Evolutionary conservation across 805 yeast species (phyloP).

Genomic region (Metschnikowia noctiluminum): DNA sequence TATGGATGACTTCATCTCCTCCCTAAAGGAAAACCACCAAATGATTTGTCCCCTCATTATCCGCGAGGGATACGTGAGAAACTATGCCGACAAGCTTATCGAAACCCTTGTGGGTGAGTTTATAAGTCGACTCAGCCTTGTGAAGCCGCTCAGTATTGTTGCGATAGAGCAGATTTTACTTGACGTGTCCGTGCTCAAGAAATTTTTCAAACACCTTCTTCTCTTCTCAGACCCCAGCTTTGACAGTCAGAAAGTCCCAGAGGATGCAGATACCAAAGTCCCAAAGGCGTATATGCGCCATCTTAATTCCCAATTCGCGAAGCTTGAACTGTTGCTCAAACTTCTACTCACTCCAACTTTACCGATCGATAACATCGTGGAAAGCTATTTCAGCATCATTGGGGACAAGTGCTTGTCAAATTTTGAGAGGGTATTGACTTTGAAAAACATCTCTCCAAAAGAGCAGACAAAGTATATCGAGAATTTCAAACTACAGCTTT

Average conservation of each 20-base stretch:
- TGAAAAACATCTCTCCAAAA: conserved; percentile 50
- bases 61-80: conserved; percentile 67
- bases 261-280: conserved; percentile 16
- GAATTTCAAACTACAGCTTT: conserved; percentile 34
- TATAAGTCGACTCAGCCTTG: conserved; percentile 51
- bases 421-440: conserved; percentile 58
- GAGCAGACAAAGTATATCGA: conserved; percentile 33
- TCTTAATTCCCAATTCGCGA: conserved; percentile 39
- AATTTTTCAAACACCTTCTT: conserved; percentile 47
- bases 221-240: conserved; percentile 37
- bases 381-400: conserved; percentile 61
- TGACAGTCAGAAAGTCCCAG: conserved; percentile 19
- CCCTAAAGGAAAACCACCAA: conserved; percentile 44
- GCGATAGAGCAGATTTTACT: conserved; percentile 68
- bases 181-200: conserved; percentile 66
- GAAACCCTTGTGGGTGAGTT: conserved; percentile 60
- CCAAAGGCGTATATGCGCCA: conserved; percentile 37
- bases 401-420: conserved; percentile 63
- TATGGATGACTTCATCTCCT: conserved; percentile 52
- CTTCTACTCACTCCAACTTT: conserved; percentile 58
- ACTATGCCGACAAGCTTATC: conserved; percentile 70
- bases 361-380: conserved; percentile 61
- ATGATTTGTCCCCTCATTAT: conserved; percentile 56
- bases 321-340: conserved; percentile 64
- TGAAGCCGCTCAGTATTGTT: conserved; percentile 63